These are phyloP conservation scores for Linum tenue DNA, from an alignment of 345 rosid species.

Conservation along the genomic window DNA sequence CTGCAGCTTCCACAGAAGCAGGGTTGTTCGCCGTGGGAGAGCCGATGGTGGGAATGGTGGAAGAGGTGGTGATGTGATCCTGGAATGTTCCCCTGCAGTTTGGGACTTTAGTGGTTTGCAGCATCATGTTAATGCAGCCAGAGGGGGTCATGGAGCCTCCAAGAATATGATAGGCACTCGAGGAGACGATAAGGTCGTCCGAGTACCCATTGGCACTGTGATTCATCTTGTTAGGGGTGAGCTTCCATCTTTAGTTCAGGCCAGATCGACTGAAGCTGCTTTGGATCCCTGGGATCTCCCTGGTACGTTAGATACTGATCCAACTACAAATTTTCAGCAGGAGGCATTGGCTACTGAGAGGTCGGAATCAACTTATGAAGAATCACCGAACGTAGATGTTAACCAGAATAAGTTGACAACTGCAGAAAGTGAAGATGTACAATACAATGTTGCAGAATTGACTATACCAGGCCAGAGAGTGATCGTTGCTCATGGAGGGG, in stretches of 20 bases:
- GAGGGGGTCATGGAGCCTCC: slow-evolving; percentile 73
- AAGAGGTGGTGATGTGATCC: slow-evolving; percentile 87
- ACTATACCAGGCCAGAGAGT: slow-evolving; percentile 61
- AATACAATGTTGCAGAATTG: slow-evolving; percentile 61
- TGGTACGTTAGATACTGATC: slow-evolving; percentile 43
- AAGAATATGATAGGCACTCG: slow-evolving; percentile 85
- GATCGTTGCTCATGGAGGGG: slow-evolving; percentile 67
- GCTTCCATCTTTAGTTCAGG: slow-evolving; percentile 39
- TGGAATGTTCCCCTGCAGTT: slow-evolving; percentile 68
- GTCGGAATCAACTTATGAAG: slow-evolving; percentile 9
- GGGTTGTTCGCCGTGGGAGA: slow-evolving; percentile 39
- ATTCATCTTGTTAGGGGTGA: slow-evolving; percentile 79
- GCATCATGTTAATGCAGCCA: slow-evolving; percentile 63
- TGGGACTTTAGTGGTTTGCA: slow-evolving; percentile 92
- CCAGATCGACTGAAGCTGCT: slow-evolving; percentile 22
- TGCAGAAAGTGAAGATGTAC: slow-evolving; percentile 32
- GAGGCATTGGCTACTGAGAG: slow-evolving; percentile 11
- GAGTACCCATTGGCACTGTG: slow-evolving; percentile 82
- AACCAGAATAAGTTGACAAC: slow-evolving; percentile 17
- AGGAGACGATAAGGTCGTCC: slow-evolving; percentile 76
- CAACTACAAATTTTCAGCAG: slow-evolving; percentile 17
- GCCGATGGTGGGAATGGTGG: slow-evolving; percentile 94
- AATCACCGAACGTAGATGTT: slow-evolving; percentile 13
- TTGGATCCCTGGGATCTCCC: slow-evolving; percentile 95
- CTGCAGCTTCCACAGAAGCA: slow-evolving; percentile 39